These are phyloP conservation scores for Colletotrichum sp. DNA, from an alignment of 2,329 filamentous ascomycete species.

Conservation along the genomic window DNA sequence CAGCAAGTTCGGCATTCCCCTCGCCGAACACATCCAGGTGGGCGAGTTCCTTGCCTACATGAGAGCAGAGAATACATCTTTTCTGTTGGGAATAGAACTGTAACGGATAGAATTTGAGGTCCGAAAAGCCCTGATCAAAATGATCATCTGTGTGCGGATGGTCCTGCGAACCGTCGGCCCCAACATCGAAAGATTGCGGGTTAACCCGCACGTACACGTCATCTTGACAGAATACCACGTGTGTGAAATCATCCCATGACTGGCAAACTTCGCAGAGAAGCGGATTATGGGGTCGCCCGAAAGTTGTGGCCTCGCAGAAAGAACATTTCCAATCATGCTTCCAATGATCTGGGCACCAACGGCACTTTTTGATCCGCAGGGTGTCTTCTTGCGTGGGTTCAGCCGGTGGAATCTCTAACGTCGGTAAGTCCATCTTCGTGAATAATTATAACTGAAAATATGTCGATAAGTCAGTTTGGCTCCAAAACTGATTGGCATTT, in stretches of 20 bases:
- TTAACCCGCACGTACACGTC: neutral
- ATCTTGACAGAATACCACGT: neutral
- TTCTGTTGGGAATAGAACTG: neutral
- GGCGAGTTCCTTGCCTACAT: neutral
- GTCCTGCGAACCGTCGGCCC: neutral
- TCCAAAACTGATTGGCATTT: neutral
- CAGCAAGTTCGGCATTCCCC: neutral
- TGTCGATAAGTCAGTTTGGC: neutral
- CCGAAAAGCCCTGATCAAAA: neutral
- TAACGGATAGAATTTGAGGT: neutral
- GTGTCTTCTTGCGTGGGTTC: neutral
- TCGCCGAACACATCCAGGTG: neutral
- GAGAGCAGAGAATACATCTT: neutral
- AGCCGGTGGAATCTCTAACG: neutral
- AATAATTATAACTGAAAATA: accelerated
- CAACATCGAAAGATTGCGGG: neutral
- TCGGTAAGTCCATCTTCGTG: neutral
- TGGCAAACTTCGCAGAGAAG: neutral
- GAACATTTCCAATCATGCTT: neutral
- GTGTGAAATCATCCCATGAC: neutral
- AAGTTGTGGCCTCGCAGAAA: neutral
- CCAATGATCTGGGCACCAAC: neutral
- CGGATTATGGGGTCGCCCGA: neutral
- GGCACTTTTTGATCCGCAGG: neutral
- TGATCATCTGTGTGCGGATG: neutral